Evolutionary conservation across 768 basidiomycete genomes (phyloP), one percentile per base, ranked within the genome.

Genomic region (Artomyces pyxidatus): DNA sequence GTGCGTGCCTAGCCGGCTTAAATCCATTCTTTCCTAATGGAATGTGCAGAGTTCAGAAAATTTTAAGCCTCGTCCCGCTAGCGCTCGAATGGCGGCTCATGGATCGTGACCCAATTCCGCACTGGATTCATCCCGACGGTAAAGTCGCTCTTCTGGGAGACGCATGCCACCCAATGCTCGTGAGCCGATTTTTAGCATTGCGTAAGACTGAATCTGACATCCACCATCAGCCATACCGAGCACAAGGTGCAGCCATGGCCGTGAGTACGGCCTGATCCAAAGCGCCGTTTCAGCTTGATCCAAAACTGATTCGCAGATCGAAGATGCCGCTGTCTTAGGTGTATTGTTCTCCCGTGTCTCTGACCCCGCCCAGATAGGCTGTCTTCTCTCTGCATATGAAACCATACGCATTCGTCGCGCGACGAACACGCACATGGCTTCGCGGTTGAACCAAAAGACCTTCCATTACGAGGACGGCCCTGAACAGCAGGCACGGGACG

Each of bases 231-330:
- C 62, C 62, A 10, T 63, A 63, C 46, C 57, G 62, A 11, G 62
- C 62, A 3, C 62, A 63, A 47, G 62, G 62, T 9, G 59, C 61
- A 16, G 62, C 61, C 7, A 63, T 63, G 61, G 62, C 62, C 11
- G 48, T 49, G 23, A 39, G 47, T 41, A 4, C 22, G 6, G 17
- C 47, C 10, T 39, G 14, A 4, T 6, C 26, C n/a, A n/a, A n/a
- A n/a, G 14, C n/a, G 10, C 16, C 37, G 11, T 16, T 17, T 9
- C 45, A 19, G 10, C 16, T 10, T 11, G 12, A 10, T 10, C 10
- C 19, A 11, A 25, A 6, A 22, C 30, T 47, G 19, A 4, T 47
- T 11, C 35, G 26, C 32, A 49, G 58, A 50, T 62, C 37, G 62
- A 63, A 49, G 62, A 63, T 21, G 62, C 57, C 21, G 58, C 58